Evolutionary conservation across 1,284 basidiomycete species (phyloP), one percentile per base, ranked within the genome.

Genomic region (Leccinum griseonigrum): DNA sequence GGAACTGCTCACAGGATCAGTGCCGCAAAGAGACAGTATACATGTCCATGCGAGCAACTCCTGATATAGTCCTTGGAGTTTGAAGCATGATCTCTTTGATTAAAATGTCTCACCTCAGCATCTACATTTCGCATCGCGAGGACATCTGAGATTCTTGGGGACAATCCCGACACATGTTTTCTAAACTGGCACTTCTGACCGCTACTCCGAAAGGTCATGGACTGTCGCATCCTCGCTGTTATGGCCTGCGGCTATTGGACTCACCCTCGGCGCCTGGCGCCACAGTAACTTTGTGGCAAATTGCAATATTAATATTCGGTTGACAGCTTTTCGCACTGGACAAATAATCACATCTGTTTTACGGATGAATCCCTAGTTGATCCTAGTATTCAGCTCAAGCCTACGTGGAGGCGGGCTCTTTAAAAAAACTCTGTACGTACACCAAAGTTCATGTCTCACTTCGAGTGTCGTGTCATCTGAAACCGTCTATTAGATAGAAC

Each of bases 381-480:
- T 22, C 31, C 16, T 31, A 22, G 22, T 22, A 54, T 54, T 18
- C 46, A 22, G 46, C 11, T 22, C 18, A 48, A 48, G 11, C 46
- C 46, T 22, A 48, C 7, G 11, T 48, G 46, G 18, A 32, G 22
- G n/a, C 13, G 26, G 11, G 18, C 11, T 22, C 28, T 9, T 13
- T 1, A 22, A 22, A 22, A 22, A 22, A 54, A 34, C 29, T 10
- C 26, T 31, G 34, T 38, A 55, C 52, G 52, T 36, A 54, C 28
- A 54, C 34, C 28, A 36, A 36, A 14, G 14, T 4, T 5, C n/a
- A 46, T 65, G 64, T 62, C 22, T 62, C 63, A 65, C 52, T 52
- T 52, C 32, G 28, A 8, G n/a, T 56, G 40, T 31, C 43, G 14
- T 46, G 16, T 56, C 18, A 9, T 58, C 48, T 58, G 63, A 66